phyloP scores from a whole-genome alignment of 2,329 filamentous ascomycete genomes.

The Cadophora malorum region DNA sequence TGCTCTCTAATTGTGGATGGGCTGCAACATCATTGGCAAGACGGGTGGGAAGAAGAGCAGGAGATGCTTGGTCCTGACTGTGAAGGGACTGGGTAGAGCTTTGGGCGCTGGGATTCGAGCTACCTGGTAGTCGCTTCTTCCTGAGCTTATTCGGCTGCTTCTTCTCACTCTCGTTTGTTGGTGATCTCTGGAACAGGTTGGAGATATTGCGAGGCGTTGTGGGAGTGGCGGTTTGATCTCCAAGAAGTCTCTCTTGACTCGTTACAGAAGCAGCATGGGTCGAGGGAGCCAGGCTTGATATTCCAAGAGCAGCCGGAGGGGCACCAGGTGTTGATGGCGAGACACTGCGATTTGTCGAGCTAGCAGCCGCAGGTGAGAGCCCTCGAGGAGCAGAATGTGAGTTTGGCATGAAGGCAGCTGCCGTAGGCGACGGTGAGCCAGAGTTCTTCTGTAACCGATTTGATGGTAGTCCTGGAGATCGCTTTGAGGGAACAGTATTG shows the following conservation, averaged over 20 bases:
- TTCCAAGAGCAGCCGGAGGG: constrained; percentile 30
- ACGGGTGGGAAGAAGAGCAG: constrained; percentile 44
- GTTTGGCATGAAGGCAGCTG: constrained; percentile 46
- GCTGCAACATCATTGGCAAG: constrained; percentile 42
- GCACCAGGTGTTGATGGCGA: constrained; percentile 38
- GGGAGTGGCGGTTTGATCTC: constrained; percentile 39
- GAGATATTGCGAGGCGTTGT: constrained; percentile 73
- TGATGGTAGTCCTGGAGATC: constrained; percentile 74
- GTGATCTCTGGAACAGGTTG: constrained; percentile 73
- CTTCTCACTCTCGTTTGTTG: constrained; percentile 65
- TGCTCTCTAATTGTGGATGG: constrained; percentile 40
- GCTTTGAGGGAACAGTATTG: constrained; percentile 93
- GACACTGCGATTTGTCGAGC: constrained; percentile 30
- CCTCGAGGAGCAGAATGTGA: constrained; percentile 40
- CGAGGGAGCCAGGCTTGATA: constrained; percentile 36
- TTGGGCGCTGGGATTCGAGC: constrained; percentile 84
- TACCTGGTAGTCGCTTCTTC: constrained; percentile 80
- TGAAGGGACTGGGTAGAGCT: constrained; percentile 85
- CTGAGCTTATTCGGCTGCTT: constrained; percentile 88
- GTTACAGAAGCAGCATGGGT: constrained; percentile 46
- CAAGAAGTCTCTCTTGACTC: constrained; percentile 58
- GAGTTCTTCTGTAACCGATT: constrained; percentile 69
- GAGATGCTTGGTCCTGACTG: constrained; percentile 45
- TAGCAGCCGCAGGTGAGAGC: constrained; percentile 34
- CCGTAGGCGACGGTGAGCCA: constrained; percentile 54